Percentiles rank a stretch among this genome's conserved stretches.
Evolutionary conservation across 257 asterid species (phyloP).

Genomic region (Penstemon barbatus): DNA sequence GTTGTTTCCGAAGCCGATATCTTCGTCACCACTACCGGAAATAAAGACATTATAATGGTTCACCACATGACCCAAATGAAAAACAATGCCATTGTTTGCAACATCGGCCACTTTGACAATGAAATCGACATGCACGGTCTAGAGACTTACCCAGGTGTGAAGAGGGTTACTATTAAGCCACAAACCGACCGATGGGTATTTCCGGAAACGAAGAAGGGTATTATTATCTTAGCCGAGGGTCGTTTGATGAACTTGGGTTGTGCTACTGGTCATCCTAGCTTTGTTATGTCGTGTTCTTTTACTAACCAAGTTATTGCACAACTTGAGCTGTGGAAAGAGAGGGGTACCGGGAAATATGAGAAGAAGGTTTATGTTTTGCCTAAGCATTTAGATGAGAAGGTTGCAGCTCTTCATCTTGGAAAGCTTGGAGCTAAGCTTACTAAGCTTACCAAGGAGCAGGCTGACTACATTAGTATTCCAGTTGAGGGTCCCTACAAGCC

Average conservation of each 20-base stretch:
- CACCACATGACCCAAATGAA: slow-evolving; percentile 2
- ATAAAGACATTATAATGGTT: slow-evolving; percentile 15
- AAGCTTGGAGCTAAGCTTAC: not conserved
- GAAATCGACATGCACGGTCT: slow-evolving; percentile 20
- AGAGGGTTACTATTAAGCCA: slow-evolving; percentile 11
- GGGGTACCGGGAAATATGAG: slow-evolving; percentile 18
- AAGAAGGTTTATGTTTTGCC: not conserved
- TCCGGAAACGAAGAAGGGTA: slow-evolving; percentile 10
- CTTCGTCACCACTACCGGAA: slow-evolving; percentile 14
- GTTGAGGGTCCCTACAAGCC: not conserved
- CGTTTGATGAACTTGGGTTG: slow-evolving; percentile 11
- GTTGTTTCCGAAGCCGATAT: slow-evolving; percentile 5
- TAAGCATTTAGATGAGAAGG: not conserved
- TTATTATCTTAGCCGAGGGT: slow-evolving; percentile 13
- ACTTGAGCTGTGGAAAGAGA: slow-evolving; percentile 20
- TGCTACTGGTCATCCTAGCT: slow-evolving; percentile 21
- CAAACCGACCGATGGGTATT: slow-evolving; percentile 18
- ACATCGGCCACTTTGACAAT: slow-evolving; percentile 19
- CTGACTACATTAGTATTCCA: not conserved
- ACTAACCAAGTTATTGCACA: slow-evolving; percentile 20
- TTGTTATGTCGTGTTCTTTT: slow-evolving; percentile 17
- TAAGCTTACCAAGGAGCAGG: not conserved
- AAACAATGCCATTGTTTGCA: slow-evolving; percentile 22
- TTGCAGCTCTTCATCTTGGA: not conserved
- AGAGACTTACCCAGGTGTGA: slow-evolving; percentile 15